Conservation (phyloP, 2,329 filamentous ascomycete species). For the Fusarium circinatum region DNA sequence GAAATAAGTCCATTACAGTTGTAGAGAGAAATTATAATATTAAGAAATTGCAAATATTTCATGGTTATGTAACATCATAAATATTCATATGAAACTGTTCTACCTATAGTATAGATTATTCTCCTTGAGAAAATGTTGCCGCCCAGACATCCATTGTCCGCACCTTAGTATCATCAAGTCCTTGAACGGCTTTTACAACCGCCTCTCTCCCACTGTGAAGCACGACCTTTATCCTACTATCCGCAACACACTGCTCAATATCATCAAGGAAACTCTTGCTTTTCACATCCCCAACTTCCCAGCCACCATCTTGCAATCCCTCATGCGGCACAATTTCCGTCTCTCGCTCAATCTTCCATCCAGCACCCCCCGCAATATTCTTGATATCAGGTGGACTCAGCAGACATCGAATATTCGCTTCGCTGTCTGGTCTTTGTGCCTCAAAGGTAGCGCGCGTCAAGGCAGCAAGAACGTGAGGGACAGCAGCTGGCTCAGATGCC, state of each 20-base stretch:
- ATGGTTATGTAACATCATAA: not conserved
- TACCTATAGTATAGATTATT: not conserved
- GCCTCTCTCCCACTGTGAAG: not conserved
- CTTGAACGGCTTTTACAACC: not conserved
- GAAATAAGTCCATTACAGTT: conserved; percentile 17
- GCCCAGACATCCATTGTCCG: conserved; percentile 22
- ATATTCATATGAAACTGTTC: not conserved
- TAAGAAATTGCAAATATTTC: not conserved
- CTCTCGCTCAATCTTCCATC: not conserved
- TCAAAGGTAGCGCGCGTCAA: conserved; percentile 5
- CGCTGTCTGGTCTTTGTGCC: not conserved
- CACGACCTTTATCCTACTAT: not conserved
- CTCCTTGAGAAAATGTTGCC: not conserved
- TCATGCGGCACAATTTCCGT: not conserved
- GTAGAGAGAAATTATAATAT: accelerated
- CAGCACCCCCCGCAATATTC: not conserved
- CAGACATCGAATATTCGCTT: conserved; percentile 5
- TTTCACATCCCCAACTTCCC: conserved; percentile 7
- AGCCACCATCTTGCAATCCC: not conserved
- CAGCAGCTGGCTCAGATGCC: not conserved
- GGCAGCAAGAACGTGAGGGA: conserved; percentile 6
- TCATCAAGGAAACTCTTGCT: not conserved
- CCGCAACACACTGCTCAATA: not conserved
- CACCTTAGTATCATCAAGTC: not conserved
- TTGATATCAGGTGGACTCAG: conserved; percentile 1